Evolutionary conservation across 2,329 filamentous ascomycete species (phyloP), one percentile per base, ranked within the genome.

Genomic region (Penicillium sp.): DNA sequence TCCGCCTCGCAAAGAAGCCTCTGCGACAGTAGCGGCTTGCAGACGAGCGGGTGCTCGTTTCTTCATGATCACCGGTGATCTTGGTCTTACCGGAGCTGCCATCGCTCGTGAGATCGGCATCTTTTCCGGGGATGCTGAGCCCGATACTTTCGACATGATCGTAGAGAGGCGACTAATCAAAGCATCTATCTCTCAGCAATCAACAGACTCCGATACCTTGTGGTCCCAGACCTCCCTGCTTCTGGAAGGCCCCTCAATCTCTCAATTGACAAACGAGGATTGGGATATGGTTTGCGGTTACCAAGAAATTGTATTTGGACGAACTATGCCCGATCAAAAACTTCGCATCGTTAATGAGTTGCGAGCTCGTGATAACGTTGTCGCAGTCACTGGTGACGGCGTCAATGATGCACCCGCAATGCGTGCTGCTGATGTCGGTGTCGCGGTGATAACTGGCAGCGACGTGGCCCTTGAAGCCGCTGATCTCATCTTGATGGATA

Each of bases 181-280:
- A 19, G 19, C 19, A 19, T 19, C 19, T 19, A 19, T 19, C 19
- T 19, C 19, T 19, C 19, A 19, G 19, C 19, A 19, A 19, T 19
- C 19, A 19, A 19, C 19, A 19, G 19, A 19, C 19, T 19, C 19
- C 19, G 19, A 19, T 19, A 19, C 19, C 19, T 19, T 19, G 19
- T 19, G 29, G 29, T 31, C 29, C 3, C 29, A 31, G 29, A 31
- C 29, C 9, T 83, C 86, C 8, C 83, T 91, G 45, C 83, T 90
- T 14, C 77, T 91, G 14, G 87, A 83, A 46, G 88, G 88, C 0
- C 78, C 84, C 0, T 87, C 92, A 54, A 79, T 93, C 27, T 83
- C 88, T 26, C 79, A 80, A 0, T 78, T 93, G 13, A 88, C 83
- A 52, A 83, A 88, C 7, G 69, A 82, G 47, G 88, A 92, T 69